Base-by-base conservation (phyloP, 176 grass and related monocot genomes). In the Stipa capillata region DNA sequence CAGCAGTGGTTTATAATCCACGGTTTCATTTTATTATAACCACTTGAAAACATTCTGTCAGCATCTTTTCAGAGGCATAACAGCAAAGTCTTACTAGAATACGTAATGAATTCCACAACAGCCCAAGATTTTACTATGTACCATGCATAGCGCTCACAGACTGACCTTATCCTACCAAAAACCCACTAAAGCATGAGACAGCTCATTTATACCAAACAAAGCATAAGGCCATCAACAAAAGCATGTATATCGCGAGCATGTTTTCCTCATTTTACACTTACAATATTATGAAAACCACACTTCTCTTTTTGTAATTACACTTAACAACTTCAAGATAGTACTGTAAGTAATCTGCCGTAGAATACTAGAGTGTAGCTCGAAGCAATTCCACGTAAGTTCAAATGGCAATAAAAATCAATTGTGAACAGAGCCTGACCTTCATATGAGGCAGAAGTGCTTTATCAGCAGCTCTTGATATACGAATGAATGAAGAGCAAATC, bases 381-480 rank as follows among this genome's bases (percentile, higher is more conserved):
- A 59, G 16, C 29, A 84, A 28, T 41, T 49, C 25, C 31, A 82
- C 32, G 71, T 20, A 60, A 87, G 4, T 42, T 48, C 40, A 81
- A 68, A 59, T 59, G 23, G 27, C 20, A 73, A 69, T 15, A 69
- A 44, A 47, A 83, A 88, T 40, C 29, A 67, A 73, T 25, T 84
- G 42, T 50, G 59, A 59, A 29, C 49, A 51, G 42, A 80, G 45
- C 60, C 81, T 83, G 54, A 98, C 96, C 96, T 98, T 98, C 96
- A 98, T 98, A 63, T 98, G 96, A 87, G 96, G 96, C 66, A 94
- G 85, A 85, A 98, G 92, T 77, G 87, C 91, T 89, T 90, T 98
- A 79, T 94, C 92, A 56, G 92, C 96, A 83, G 96, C 90, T 92
- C 87, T 90, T 25, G 96, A 92, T 37, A 98, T 94, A 47, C 96